Conservation (phyloP, 768 basidiomycete genomes). For the Russula sp. region DNA sequence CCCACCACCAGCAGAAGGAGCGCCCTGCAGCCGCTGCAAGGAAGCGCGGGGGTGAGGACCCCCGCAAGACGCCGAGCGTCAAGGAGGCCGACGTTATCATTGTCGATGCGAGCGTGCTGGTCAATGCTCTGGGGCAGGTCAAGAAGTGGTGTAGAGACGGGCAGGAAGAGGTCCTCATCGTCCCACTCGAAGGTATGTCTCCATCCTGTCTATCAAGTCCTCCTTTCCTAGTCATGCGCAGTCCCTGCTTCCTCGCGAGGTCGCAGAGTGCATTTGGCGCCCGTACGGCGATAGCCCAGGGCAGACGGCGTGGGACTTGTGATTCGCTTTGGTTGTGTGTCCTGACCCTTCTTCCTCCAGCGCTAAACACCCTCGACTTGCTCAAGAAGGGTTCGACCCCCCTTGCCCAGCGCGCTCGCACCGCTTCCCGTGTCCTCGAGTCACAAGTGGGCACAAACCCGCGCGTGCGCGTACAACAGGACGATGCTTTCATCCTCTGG, state of each 20-base stretch:
- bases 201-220: neutral
- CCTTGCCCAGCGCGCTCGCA: conserved; percentile 76
- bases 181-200: conserved; percentile 80
- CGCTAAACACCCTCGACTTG: conserved; percentile 84
- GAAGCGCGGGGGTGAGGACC: conserved; percentile 4
- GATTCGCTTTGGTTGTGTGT: neutral
- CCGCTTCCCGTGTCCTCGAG: conserved; percentile 85
- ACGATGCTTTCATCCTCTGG: conserved; percentile 80
- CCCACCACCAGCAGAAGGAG: conserved; percentile 6
- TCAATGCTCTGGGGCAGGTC: conserved; percentile 71
- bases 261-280: neutral
- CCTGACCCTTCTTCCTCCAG: conserved; percentile 36
- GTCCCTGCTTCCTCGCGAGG: neutral
- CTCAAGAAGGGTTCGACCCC: conserved; percentile 84
- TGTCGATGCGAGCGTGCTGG: conserved; percentile 75
- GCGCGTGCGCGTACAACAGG: conserved; percentile 74
- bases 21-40: neutral
- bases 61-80: neutral
- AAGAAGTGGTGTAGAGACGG: conserved; percentile 79
- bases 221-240: neutral
- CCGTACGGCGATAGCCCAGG: neutral
- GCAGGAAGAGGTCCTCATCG: conserved; percentile 69
- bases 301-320: neutral
- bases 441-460: conserved; percentile 79
- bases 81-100: conserved; percentile 74